Percentiles rank a stretch among this genome's conserved stretches.
Evolutionary conservation across 257 asterid species (phyloP).

Genomic region (Solanum boliviense): DNA sequence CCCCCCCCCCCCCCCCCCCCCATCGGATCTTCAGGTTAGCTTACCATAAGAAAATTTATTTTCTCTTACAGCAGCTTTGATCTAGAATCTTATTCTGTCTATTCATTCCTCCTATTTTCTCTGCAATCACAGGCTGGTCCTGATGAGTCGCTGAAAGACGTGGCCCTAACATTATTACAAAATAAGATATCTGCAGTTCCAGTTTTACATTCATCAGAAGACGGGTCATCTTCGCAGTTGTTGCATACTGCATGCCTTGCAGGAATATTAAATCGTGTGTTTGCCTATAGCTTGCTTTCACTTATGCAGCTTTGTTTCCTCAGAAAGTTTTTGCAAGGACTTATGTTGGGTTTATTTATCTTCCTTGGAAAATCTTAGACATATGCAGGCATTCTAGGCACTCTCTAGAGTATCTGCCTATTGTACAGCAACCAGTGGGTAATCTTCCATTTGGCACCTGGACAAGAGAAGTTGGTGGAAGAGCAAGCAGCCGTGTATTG

Average conservation of each 20-base stretch:
- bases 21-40: neutral
- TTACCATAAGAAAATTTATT: neutral
- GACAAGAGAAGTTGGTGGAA: slow-evolving; percentile 32
- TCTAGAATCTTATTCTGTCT: neutral
- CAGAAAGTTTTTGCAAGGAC: neutral
- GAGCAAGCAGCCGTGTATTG: slow-evolving; percentile 21
- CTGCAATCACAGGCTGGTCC: slow-evolving; percentile 49
- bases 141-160: slow-evolving; percentile 47
- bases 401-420: slow-evolving; percentile 42
- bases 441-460: slow-evolving; percentile 53
- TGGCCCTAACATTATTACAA: slow-evolving; percentile 44
- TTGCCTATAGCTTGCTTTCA: neutral
- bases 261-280: slow-evolving; percentile 39
- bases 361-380: slow-evolving; percentile 21
- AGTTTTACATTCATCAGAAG: slow-evolving; percentile 28
- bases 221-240: slow-evolving; percentile 39
- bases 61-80: neutral
- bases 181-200: slow-evolving; percentile 54
- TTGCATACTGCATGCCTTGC: slow-evolving; percentile 47
- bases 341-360: neutral
- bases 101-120: neutral
- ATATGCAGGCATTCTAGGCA: slow-evolving; percentile 39
- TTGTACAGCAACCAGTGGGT: slow-evolving; percentile 51
- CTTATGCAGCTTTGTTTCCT: neutral
- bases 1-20: no score